A percentile compares a stretch with the other conserved stretches of the same genome.
Conservation (phyloP, 2,329 filamentous ascomycete genomes). For the Thelonectria olida region DNA sequence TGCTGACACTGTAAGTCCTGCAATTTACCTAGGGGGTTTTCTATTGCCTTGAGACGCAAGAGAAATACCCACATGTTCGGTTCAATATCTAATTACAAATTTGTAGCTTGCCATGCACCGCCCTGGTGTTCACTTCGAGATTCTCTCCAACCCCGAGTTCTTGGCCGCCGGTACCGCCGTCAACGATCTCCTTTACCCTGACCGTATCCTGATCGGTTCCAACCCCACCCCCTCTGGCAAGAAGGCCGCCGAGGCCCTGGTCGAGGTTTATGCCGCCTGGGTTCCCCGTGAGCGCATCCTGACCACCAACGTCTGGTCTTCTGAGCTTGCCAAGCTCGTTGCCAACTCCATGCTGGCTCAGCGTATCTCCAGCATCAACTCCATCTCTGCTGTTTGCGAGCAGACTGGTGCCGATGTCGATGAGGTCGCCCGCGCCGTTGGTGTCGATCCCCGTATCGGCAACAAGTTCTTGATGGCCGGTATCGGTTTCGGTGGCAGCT, state of each 20-base stretch:
- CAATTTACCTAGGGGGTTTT: neutral
- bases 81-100: conserved; percentile 2
- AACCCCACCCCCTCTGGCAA: conserved; percentile 67
- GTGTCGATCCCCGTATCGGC: conserved; percentile 77
- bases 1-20: conserved; percentile 67
- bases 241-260: conserved; percentile 70
- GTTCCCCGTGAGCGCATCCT: conserved; percentile 73
- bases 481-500: conserved; percentile 82
- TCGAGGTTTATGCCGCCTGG: conserved; percentile 76
- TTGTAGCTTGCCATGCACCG: conserved; percentile 64
- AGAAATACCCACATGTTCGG: neutral
- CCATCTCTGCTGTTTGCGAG: conserved; percentile 82
- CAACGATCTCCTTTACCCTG: conserved; percentile 73
- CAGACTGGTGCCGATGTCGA: conserved; percentile 78
- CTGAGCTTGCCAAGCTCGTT: conserved; percentile 80
- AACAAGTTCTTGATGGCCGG: conserved; percentile 77
- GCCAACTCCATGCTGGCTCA: conserved; percentile 85
- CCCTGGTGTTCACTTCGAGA: conserved; percentile 74
- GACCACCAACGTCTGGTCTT: conserved; percentile 79
- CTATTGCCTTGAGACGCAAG: neutral
- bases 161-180: conserved; percentile 81
- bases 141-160: conserved; percentile 85
- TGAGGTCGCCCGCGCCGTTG: conserved; percentile 74
- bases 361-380: conserved; percentile 83
- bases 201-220: conserved; percentile 80